phyloP scores from a whole-genome alignment of 2,329 filamentous ascomycete genomes.

The Laburnicola sp. region DNA sequence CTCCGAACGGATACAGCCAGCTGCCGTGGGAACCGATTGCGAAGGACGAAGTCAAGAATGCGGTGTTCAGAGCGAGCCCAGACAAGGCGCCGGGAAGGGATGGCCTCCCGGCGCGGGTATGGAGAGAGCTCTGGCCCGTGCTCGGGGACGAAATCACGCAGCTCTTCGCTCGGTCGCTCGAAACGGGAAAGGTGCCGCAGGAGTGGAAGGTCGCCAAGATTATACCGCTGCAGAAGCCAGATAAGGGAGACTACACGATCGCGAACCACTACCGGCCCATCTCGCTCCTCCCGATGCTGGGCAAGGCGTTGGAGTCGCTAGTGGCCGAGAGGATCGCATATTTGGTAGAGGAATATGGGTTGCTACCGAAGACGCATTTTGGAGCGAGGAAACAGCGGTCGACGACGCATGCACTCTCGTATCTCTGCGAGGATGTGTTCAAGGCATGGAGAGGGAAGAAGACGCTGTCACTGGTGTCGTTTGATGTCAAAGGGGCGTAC shows the following conservation, averaged over 20 bases:
- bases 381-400: slow-evolving; percentile 43
- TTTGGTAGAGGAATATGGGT: slow-evolving; percentile 27
- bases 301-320: slow-evolving; percentile 26
- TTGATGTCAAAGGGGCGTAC: slow-evolving; percentile 49
- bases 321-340: slow-evolving; percentile 31
- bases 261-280: slow-evolving; percentile 32
- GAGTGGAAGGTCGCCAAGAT: slow-evolving; percentile 30
- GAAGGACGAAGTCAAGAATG: slow-evolving; percentile 18
- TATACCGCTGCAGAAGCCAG: slow-evolving; percentile 26
- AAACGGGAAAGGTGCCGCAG: slow-evolving; percentile 20
- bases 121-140: slow-evolving; percentile 26
- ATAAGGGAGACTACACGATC: slow-evolving; percentile 26
- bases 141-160: slow-evolving; percentile 20
- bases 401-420: slow-evolving; percentile 38
- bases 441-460: slow-evolving; percentile 23
- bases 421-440: slow-evolving; percentile 18
- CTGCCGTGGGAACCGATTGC: slow-evolving; percentile 18
- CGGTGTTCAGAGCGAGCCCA: slow-evolving; percentile 17
- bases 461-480: slow-evolving; percentile 43
- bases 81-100: slow-evolving; percentile 17
- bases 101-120: slow-evolving; percentile 18
- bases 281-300: slow-evolving; percentile 31
- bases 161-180: slow-evolving; percentile 22
- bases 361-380: slow-evolving; percentile 45
- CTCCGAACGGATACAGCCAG: slow-evolving; percentile 12